phyloP scores from a whole-genome alignment of 1,139 yeast genomes.

The Wickerhamomyces sp. region DNA sequence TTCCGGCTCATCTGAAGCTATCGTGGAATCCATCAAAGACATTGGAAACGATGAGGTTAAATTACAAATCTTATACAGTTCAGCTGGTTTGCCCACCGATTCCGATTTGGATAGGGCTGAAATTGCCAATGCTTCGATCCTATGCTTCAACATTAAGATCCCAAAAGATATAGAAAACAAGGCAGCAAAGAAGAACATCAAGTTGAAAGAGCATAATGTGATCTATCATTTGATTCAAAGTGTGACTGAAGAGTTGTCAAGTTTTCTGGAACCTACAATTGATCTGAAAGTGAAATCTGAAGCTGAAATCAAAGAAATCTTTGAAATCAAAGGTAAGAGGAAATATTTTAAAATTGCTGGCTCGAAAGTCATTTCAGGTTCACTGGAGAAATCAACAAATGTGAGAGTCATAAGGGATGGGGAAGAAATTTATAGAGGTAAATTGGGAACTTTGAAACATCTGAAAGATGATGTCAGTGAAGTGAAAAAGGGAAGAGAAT shows the following conservation, averaged over 20 bases:
- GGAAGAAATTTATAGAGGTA: constrained; percentile 58
- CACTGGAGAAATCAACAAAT: constrained; percentile 49
- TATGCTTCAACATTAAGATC: constrained; percentile 72
- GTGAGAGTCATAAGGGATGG: constrained; percentile 59
- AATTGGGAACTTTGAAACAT: constrained; percentile 69
- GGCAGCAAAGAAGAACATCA: constrained; percentile 59
- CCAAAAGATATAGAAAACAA: constrained; percentile 59
- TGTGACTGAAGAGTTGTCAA: constrained; percentile 62
- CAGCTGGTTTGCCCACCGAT: constrained; percentile 84
- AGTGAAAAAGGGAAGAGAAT: constrained; percentile 81
- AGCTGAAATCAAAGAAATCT: constrained; percentile 65
- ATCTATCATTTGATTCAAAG: constrained; percentile 86
- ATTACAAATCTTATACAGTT: constrained; percentile 61
- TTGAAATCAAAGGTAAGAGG: constrained; percentile 53
- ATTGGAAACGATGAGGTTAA: constrained; percentile 84
- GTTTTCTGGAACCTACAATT: constrained; percentile 58
- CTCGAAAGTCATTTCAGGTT: constrained; percentile 74
- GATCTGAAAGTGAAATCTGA: constrained; percentile 68
- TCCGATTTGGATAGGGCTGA: constrained; percentile 79
- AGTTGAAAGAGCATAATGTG: constrained; percentile 63
- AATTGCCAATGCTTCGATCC: constrained; percentile 63
- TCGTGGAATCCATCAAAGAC: constrained; percentile 68
- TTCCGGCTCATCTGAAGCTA: constrained; percentile 62
- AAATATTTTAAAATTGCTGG: constrained; percentile 74
- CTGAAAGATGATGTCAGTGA: constrained; percentile 76